phyloP scores from a whole-genome alignment of 805 yeast species.

The Hanseniaspora guilliermondii region DNA sequence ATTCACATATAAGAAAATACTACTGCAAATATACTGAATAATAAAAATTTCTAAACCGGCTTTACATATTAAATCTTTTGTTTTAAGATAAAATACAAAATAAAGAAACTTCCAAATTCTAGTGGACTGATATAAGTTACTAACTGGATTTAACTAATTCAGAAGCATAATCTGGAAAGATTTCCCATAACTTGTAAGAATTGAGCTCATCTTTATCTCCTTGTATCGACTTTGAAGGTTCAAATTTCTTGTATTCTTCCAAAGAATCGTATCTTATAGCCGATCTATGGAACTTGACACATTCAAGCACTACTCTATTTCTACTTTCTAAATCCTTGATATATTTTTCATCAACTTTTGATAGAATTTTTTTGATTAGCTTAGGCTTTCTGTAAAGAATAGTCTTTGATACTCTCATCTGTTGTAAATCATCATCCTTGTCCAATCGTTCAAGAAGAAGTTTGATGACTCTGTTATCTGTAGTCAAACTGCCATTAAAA shows the following conservation, averaged over 20 bases:
- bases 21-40: too few relatives aligned
- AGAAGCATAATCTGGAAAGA: not conserved
- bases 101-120: too few relatives aligned
- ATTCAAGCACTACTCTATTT: not conserved
- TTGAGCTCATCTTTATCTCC: not conserved
- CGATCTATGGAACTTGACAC: conserved; percentile 3
- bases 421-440: not conserved
- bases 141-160: not conserved
- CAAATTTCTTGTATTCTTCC: not conserved
- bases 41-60: too few relatives aligned
- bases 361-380: not conserved
- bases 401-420: not conserved
- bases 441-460: not conserved
- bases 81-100: too few relatives aligned
- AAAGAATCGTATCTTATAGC: not conserved
- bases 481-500: not conserved
- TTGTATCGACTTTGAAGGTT: not conserved
- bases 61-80: too few relatives aligned
- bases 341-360: not conserved
- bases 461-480: not conserved
- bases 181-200: not conserved
- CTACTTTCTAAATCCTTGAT: not conserved
- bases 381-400: not conserved
- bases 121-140: too few relatives aligned
- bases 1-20: too few relatives aligned